Base-by-base conservation (phyloP, 2,329 filamentous ascomycete species). In the Aspergillus candidus region DNA sequence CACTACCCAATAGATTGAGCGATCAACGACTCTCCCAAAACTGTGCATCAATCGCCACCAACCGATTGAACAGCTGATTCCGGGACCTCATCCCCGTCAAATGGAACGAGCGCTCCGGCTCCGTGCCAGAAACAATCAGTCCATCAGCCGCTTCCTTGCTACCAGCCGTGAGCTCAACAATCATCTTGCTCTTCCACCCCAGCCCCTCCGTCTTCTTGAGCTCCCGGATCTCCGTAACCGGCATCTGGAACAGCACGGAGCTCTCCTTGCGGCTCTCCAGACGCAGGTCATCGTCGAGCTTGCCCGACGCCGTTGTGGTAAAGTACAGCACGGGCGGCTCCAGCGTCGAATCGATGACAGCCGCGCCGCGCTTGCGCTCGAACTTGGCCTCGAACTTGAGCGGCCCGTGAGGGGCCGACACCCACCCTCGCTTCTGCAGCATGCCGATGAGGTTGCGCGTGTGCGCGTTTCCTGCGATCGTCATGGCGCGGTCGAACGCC, bases 181-280 rank as follows among this genome's bases (percentile, higher is more conserved):
- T 76, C 39, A 93, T 68, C 70, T 88, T 91, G 1, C 82, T 81
- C 67, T 93, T 94, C 87, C 87, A 94, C 0, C 87, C 86, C 31
- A 90, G 72, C 0, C 88, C 88, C 4, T 88, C 87, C 2, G 90
- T 71, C 67, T 94, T 94, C 62, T 82, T 84, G 41, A 94, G 59
- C 62, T 90, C 86, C 40, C 63, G 70, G 36, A 94, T 83, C 12
- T 91, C 84, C 0, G 74, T 74, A 3, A 93, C 76, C 0, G 85
- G 75, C 0, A 93, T 72, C 5, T 77, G 82, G 78, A 86, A 94
- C 0, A 78, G 64, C 0, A 85, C 80, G 45, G 76, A 69, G 17
- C 75, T 53, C 33, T 78, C 72, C 46, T 76, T 72, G 34, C 66
- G 62, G 17, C 49, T 60, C 18, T 82, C 76, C 4, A 80, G 52